A percentile compares a stretch with the other conserved stretches of the same genome.
These are phyloP conservation scores for Trebouxia sp. DNA, from an alignment of 139 green algal species.

Conservation along the genomic window DNA sequence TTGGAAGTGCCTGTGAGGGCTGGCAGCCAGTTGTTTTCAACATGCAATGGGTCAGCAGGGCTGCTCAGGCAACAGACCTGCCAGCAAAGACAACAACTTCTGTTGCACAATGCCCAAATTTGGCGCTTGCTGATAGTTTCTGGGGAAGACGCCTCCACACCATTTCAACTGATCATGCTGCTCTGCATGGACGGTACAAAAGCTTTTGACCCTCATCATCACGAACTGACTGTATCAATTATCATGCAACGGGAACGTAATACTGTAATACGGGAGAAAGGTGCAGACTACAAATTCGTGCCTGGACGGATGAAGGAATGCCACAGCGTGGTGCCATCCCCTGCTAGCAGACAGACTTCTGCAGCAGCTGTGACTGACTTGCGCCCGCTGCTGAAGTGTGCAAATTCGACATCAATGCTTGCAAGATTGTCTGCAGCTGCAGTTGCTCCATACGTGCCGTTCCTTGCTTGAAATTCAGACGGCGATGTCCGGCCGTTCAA, in stretches of 20 bases:
- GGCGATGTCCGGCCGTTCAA: no score
- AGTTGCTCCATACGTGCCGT: no score
- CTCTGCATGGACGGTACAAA: no score
- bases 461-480: no score
- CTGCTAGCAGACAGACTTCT: not conserved
- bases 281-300: not conserved
- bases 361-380: slow-evolving; percentile 5
- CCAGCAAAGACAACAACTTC: not conserved
- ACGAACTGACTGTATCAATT: no score
- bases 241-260: no score
- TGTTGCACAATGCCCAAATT: not conserved
- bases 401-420: slow-evolving; percentile 20
- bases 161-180: not conserved
- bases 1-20: no score
- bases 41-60: no score
- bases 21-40: no score
- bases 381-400: not conserved
- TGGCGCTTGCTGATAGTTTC: not conserved
- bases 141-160: not conserved
- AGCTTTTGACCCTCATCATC: no score
- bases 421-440: no score
- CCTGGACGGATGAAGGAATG: not conserved
- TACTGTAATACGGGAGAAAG: no score
- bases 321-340: not conserved
- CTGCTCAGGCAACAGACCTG: not conserved